phyloP scores from a whole-genome alignment of 345 rosid genomes.

The Gynandropsis gynandra region DNA sequence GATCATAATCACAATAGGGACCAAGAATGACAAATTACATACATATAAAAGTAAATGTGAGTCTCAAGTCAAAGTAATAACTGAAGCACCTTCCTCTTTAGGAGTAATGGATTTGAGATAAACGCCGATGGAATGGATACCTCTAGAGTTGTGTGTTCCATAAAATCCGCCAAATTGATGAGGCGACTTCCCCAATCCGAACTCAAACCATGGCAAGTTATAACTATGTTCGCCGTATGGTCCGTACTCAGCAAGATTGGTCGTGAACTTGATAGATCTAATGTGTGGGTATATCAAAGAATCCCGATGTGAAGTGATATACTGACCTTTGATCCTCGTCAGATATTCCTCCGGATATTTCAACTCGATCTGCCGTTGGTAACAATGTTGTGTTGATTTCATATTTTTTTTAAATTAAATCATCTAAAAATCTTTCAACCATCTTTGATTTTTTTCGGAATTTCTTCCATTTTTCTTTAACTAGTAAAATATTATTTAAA shows the following conservation, averaged over 20 bases:
- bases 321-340: not conserved
- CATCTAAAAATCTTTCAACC: too few species aligned
- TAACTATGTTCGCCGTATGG: constrained; percentile 26
- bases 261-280: constrained; percentile 21
- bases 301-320: not conserved
- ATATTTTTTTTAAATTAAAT: too few species aligned
- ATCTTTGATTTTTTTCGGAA: too few species aligned
- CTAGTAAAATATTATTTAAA: too few species aligned
- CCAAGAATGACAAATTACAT: too few species aligned
- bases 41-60: too few species aligned
- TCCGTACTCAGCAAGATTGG: constrained; percentile 24
- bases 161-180: constrained; percentile 25
- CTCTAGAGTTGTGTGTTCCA: constrained; percentile 20
- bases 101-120: constrained; percentile 21
- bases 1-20: too few species aligned
- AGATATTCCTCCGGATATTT: constrained; percentile 12
- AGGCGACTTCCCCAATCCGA: constrained; percentile 23
- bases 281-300: constrained; percentile 30
- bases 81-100: too few species aligned
- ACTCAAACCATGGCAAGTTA: too few species aligned
- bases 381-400: too few species aligned
- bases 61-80: too few species aligned
- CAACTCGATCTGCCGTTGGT: constrained; percentile 9
- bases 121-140: constrained; percentile 25
- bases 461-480: too few species aligned